Conservation (phyloP, 1,139 yeast genomes). For the Yamadazyma oceani region DNA sequence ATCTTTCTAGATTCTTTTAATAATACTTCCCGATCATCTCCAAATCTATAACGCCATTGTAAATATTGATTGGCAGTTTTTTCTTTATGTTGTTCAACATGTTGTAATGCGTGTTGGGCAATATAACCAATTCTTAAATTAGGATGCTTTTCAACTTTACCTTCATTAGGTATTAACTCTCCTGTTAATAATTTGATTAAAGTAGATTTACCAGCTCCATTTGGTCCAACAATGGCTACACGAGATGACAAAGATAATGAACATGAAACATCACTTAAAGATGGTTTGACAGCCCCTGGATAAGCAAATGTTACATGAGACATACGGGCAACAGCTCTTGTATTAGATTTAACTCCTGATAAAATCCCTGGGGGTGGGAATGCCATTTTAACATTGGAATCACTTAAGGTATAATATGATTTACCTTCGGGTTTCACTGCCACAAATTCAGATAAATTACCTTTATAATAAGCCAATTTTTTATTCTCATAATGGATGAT, state of each 20-base stretch:
- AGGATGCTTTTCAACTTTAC: slow-evolving; percentile 96
- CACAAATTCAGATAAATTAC: slow-evolving; percentile 91
- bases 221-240: slow-evolving; percentile 95
- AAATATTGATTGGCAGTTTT: slow-evolving; percentile 96
- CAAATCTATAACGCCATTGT: slow-evolving; percentile 97
- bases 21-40: slow-evolving; percentile 96
- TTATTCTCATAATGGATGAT: slow-evolving; percentile 95
- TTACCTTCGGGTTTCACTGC: slow-evolving; percentile 93
- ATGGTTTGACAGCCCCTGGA: slow-evolving; percentile 87
- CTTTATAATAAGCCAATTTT: slow-evolving; percentile 92
- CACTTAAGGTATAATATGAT: slow-evolving; percentile 93
- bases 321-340: slow-evolving; percentile 94
- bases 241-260: slow-evolving; percentile 89
- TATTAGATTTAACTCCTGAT: slow-evolving; percentile 92
- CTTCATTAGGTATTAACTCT: slow-evolving; percentile 81
- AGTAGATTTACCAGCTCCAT: slow-evolving; percentile 99
- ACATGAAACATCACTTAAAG: slow-evolving; percentile 76
- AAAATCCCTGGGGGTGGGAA: slow-evolving; percentile 98
- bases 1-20: slow-evolving; percentile 90
- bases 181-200: slow-evolving; percentile 90
- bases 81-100: slow-evolving; percentile 95
- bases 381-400: slow-evolving; percentile 91
- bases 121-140: slow-evolving; percentile 97
- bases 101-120: slow-evolving; percentile 98
- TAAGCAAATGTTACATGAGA: slow-evolving; percentile 81